A percentile compares a stretch with the other conserved stretches of the same genome.
These are phyloP conservation scores for Amanita inopinata DNA, from an alignment of 768 basidiomycete genomes.

Conservation along the genomic window DNA sequence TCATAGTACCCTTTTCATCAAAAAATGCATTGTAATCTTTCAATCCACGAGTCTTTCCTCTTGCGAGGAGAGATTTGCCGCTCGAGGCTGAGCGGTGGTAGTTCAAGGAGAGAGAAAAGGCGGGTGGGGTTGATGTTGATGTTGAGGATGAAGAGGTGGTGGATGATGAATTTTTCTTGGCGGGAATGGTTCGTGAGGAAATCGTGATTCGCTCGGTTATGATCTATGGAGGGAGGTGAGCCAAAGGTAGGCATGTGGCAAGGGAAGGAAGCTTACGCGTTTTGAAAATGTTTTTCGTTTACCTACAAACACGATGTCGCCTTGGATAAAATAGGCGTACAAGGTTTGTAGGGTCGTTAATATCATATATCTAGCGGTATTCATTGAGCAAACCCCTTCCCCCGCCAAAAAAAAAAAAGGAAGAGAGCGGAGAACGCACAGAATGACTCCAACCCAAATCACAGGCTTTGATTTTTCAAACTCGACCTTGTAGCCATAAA, in stretches of 20 bases:
- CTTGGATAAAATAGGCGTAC: slow-evolving; percentile 83
- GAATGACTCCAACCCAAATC: slow-evolving; percentile 67
- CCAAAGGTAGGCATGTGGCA: not conserved
- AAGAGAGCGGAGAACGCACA: slow-evolving; percentile 38
- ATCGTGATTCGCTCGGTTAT: slow-evolving; percentile 85
- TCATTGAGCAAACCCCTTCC: too few species aligned
- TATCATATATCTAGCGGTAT: slow-evolving; percentile 75
- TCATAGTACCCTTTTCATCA: slow-evolving; percentile 70
- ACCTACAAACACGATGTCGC: slow-evolving; percentile 77
- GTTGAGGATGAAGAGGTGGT: slow-evolving; percentile 17
- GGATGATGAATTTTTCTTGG: slow-evolving; percentile 24
- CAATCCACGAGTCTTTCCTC: slow-evolving; percentile 48
- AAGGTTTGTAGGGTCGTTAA: slow-evolving; percentile 65
- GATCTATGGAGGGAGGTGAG: slow-evolving; percentile 48
- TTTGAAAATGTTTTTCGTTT: slow-evolving; percentile 87
- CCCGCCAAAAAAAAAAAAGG: slow-evolving; percentile 8
- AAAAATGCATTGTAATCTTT: slow-evolving; percentile 68
- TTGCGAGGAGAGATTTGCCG: slow-evolving; percentile 77
- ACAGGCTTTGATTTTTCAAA: slow-evolving; percentile 83
- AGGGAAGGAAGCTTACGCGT: slow-evolving; percentile 39
- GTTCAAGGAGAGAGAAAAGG: slow-evolving; percentile 55
- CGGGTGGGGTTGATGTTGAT: slow-evolving; percentile 34
- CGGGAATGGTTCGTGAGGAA: slow-evolving; percentile 56
- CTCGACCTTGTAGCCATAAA: slow-evolving; percentile 82
- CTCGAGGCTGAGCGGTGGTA: slow-evolving; percentile 76